Percentiles rank a stretch among this genome's conserved stretches.
Evolutionary conservation across 116 monocot genomes (phyloP).

Genomic region (Papilionanthe hybrid): DNA sequence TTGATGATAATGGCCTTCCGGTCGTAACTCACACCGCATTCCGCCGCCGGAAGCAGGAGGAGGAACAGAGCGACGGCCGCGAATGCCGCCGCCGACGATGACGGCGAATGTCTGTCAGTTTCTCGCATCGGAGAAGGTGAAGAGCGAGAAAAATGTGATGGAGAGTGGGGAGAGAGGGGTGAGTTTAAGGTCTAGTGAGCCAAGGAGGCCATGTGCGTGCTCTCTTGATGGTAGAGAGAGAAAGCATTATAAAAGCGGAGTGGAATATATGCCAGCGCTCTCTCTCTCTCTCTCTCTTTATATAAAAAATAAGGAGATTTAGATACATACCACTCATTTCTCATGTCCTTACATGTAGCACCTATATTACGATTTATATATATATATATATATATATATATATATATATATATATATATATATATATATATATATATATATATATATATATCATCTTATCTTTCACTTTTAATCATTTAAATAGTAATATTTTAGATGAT

Average conservation of each 20-base stretch:
- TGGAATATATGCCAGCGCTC: not conserved
- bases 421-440: no score
- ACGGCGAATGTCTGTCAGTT: not conserved
- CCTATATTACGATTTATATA: no score
- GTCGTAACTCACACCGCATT: constrained; percentile 52
- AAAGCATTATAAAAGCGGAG: not conserved
- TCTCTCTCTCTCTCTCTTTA: not conserved
- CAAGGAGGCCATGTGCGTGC: not conserved
- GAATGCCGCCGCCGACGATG: not conserved
- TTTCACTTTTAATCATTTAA: no score
- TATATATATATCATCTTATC: no score
- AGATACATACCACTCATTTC: no score
- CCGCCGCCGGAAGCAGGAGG: constrained; percentile 19
- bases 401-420: no score
- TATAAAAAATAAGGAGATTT: no score
- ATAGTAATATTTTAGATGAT: no score
- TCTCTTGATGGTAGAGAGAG: not conserved
- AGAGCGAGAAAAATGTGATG: not conserved
- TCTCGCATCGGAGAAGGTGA: not conserved
- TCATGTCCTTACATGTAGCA: no score
- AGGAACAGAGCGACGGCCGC: constrained; percentile 10
- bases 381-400: no score
- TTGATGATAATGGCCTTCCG: constrained; percentile 48
- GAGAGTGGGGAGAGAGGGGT: not conserved
- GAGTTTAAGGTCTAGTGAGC: not conserved